Percentiles rank a stretch among this genome's conserved stretches.
phyloP scores from a whole-genome alignment of 257 asterid genomes.

The Ballota nigra region DNA sequence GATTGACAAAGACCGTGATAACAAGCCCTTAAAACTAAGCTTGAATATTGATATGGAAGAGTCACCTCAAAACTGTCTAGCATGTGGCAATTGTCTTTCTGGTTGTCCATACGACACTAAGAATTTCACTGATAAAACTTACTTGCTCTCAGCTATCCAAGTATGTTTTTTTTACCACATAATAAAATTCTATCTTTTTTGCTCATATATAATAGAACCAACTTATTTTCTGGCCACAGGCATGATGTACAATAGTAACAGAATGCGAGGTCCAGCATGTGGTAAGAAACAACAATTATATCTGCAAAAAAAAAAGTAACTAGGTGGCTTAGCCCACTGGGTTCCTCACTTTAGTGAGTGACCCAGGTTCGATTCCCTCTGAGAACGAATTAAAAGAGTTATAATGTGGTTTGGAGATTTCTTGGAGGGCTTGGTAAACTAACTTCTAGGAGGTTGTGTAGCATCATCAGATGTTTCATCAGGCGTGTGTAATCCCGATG shows the following conservation, averaged over 20 bases:
- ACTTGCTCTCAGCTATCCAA: slow-evolving; percentile 47
- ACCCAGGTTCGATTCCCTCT: too few relatives aligned
- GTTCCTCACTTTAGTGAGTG: too few relatives aligned
- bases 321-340: too few relatives aligned
- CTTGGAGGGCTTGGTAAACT: too few relatives aligned
- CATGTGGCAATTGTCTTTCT: slow-evolving; percentile 61
- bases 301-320: too few relatives aligned
- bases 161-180: slow-evolving; percentile 22
- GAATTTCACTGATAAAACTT: slow-evolving; percentile 49
- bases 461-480: slow-evolving; percentile 41
- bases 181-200: too few relatives aligned
- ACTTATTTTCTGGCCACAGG: slow-evolving; percentile 30
- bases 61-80: slow-evolving; percentile 37
- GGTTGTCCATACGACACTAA: slow-evolving; percentile 64
- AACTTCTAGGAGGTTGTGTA: slow-evolving; percentile 53
- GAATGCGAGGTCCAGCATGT: slow-evolving; percentile 50
- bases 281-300: slow-evolving; percentile 35
- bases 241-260: slow-evolving; percentile 51
- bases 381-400: too few relatives aligned
- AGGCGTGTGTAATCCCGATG: slow-evolving; percentile 47
- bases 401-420: too few relatives aligned
- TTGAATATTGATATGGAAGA: slow-evolving; percentile 39
- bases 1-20: slow-evolving; percentile 19
- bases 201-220: background rate
- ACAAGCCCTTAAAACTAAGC: slow-evolving; percentile 34